Evolutionary conservation across 345 rosid species (phyloP), one percentile per base, ranked within the genome.

Genomic region (Lagerstroemia speciosa): DNA sequence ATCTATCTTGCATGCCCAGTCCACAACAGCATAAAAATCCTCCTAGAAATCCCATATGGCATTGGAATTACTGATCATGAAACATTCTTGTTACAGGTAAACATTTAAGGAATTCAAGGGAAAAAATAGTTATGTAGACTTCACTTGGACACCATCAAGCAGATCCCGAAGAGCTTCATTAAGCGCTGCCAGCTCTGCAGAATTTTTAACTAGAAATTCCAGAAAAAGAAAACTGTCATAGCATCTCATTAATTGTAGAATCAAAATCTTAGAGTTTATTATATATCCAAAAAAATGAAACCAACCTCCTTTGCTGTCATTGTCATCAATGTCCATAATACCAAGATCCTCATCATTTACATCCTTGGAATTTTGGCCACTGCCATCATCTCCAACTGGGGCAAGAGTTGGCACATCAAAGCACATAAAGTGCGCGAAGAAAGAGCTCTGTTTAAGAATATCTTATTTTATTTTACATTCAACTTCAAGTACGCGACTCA

Each of bases 371-470:
- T 73, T 88, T 75, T 72, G 81, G 73, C 86, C 92, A 82, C 78
- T 88, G 63, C 80, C 82, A 64, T 58, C 65, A 65, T 91, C 87
- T 78, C 86, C 91, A 29, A 86, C 90, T 41, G 96, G 97, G 72
- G 80, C 92, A 78, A 91, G 97, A 31, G 96, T 87, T 71, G 98
- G 92, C 69, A 92, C 96, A 79, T 95, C 96, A 71, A 92, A 95
- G 92, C 99, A 95, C 99, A 95, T 88, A 78, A 95, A 91, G 76
- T 92, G 99, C 30, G 99, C 99, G 77, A 95, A 95, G 77, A 95
- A 95, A 61, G 97, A 88, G 83, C 99, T 95, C 99, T 95, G 88
- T 85, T 75, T 72, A 76, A 79, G 68, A 64, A 76, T 75, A 37
- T 26, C 72, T 73, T 40, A 69, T 72, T 46, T n/a, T 73, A 45